These are phyloP conservation scores for Starmerella lactis-condensi DNA, from an alignment of 805 yeast genomes.

Conservation along the genomic window DNA sequence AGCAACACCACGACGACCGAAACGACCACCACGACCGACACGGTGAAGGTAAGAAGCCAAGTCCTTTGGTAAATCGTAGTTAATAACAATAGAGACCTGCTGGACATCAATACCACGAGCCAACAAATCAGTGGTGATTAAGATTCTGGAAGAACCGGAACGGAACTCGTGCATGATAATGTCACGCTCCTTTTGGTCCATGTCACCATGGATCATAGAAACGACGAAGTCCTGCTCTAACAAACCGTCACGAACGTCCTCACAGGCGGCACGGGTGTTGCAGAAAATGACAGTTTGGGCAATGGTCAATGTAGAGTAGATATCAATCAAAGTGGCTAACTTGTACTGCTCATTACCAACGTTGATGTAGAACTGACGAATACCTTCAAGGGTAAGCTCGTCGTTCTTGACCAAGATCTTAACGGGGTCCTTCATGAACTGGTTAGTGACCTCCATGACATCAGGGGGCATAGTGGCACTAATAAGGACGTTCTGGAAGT, in stretches of 20 bases:
- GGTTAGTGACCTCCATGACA: constrained; percentile 74
- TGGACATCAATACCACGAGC: constrained; percentile 98
- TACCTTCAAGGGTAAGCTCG: constrained; percentile 88
- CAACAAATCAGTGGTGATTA: constrained; percentile 86
- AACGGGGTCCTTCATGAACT: constrained; percentile 89
- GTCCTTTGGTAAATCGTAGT: constrained; percentile 79
- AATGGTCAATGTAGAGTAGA: constrained; percentile 85
- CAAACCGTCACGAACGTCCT: constrained; percentile 62
- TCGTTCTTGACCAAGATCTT: constrained; percentile 88
- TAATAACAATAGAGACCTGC: constrained; percentile 86
- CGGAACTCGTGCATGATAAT: constrained; percentile 90
- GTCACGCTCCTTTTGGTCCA: constrained; percentile 88
- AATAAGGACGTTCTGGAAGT: constrained; percentile 84
- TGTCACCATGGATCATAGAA: constrained; percentile 87
- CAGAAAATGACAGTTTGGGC: constrained; percentile 97
- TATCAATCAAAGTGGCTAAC: constrained; percentile 82
- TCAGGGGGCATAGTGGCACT: constrained; percentile 90
- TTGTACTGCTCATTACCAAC: constrained; percentile 89
- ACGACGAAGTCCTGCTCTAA: constrained; percentile 72
- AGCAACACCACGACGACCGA: constrained; percentile 97
- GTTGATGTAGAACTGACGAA: constrained; percentile 77
- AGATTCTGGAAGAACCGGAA: constrained; percentile 79
- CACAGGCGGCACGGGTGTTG: constrained; percentile 88
- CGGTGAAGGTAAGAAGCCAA: constrained; percentile 91
- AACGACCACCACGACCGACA: constrained; percentile 96